These are phyloP conservation scores for Schrenkiella parvula DNA, from an alignment of 345 rosid genomes.

Conservation along the genomic window DNA sequence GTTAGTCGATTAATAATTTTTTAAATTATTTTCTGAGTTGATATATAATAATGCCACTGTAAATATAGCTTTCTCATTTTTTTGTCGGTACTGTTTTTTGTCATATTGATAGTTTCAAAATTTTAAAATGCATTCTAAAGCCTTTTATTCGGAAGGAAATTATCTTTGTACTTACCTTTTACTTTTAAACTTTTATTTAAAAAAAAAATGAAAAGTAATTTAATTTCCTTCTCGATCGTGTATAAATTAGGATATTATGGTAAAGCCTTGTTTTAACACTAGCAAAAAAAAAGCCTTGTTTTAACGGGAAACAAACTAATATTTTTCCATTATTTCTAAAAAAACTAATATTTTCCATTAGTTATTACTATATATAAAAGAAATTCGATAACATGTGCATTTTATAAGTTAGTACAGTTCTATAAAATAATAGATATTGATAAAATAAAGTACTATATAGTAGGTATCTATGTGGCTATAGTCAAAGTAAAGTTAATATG, in stretches of 20 bases:
- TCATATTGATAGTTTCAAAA: background rate
- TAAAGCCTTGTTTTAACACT: background rate
- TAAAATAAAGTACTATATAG: slow-evolving; percentile 6
- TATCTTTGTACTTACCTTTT: background rate
- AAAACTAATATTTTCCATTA: background rate
- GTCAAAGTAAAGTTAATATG: slow-evolving; percentile 31
- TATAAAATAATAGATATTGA: background rate
- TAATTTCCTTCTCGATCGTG: background rate
- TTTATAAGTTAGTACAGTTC: slow-evolving; percentile 7
- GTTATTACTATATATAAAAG: background rate
- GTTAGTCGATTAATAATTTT: background rate
- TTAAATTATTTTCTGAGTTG: background rate
- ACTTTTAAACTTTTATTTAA: background rate
- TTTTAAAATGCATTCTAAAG: background rate
- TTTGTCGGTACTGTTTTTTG: background rate
- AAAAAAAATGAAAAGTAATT: background rate
- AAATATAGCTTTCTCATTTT: background rate
- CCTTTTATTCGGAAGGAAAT: background rate
- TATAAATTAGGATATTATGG: background rate
- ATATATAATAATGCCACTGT: background rate
- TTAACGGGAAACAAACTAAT: too few relatives aligned
- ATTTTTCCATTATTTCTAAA: too few relatives aligned
- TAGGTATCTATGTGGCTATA: slow-evolving; percentile 19
- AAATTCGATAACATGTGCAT: slow-evolving; percentile 3
- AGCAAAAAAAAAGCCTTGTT: background rate